Base-by-base conservation (phyloP, 495 filamentous ascomycete species). In the Talaromyces adpressus region DNA sequence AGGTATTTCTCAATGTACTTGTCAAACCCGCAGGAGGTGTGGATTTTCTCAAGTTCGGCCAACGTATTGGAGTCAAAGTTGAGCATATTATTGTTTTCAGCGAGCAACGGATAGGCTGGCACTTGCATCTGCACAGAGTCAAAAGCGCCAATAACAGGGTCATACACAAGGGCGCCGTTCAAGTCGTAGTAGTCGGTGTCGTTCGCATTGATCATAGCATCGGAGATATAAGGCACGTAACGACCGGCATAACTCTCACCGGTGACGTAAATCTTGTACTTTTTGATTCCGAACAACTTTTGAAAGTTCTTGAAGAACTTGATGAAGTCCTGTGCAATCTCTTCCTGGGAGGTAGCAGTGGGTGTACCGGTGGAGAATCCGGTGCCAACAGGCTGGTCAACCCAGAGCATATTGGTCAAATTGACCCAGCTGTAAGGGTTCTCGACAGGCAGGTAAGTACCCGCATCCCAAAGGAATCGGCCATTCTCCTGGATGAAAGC, bases 401-500 rank as follows among this genome's bases (percentile, higher is more conserved):
- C 78, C 84, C 84, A 88, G 4, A 87, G 72, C 66, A 91, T 77
- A 67, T 92, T 92, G 51, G 90, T 91, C 56, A 94, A 73, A 47
- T 89, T 91, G 18, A 82, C 79, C 88, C 87, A 92, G 14, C 79
- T 81, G 68, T 84, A 91, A 0, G 84, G 84, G 66, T 91, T 91
- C 27, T 68, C 69, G 9, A 87, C 80, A 2, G 89, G 89, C 61
- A 76, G 77, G 64, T 77, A 85, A 1, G 85, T 89, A 25, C 89
- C 89, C 9, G 80, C 77, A 66, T 88, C 82, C 90, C 91, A 93
- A 0, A 87, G 70, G 68, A 94, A 87, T 0, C 90, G 90, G 0
- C 91, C 89, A 65, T 92, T 89, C 66, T 92, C 89, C 57, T 91
- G 87, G 1, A 93, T 70, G 0, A 93, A 71, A 8, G 89, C 89